Conservation (phyloP, 1,284 basidiomycete genomes). For the Sanghuangporus baumii region DNA sequence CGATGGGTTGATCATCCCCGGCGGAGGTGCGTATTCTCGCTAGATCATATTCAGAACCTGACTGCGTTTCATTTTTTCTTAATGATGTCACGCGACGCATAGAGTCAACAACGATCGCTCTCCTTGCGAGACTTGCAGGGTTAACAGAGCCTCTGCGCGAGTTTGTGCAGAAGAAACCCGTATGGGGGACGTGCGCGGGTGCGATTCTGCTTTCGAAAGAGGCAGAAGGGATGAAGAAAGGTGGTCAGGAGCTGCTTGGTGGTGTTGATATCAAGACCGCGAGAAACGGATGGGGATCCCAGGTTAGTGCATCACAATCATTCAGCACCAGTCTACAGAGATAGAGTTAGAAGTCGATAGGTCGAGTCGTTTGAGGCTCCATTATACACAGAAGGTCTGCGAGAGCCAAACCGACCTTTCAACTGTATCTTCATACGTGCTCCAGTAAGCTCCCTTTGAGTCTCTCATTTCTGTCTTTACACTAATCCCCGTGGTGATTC, state of each 20-base stretch:
- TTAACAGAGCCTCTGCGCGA: conserved; percentile 75
- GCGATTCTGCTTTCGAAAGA: conserved; percentile 83
- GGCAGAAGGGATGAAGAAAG: conserved; percentile 78
- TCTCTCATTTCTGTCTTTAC: conserved; percentile 4
- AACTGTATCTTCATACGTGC: conserved; percentile 94
- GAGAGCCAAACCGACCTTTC: conserved; percentile 61
- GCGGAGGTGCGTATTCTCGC: conserved; percentile 53
- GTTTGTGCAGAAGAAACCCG: conserved; percentile 64
- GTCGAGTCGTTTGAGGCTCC: conserved; percentile 88
- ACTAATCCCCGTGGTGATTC: conserved; percentile 5
- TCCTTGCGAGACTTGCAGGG: conserved; percentile 76
- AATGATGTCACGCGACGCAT: neutral
- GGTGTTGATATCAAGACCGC: conserved; percentile 80
- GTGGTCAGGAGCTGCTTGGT: conserved; percentile 82
- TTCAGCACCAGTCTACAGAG: neutral
- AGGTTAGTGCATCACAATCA: conserved; percentile 40
- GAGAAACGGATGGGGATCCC: conserved; percentile 87
- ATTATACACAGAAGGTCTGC: conserved; percentile 61
- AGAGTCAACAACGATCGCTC: conserved; percentile 93
- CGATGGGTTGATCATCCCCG: conserved; percentile 88
- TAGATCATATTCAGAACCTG: too few relatives aligned
- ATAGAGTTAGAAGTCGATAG: conserved; percentile 31
- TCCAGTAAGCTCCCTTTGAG: conserved; percentile 48
- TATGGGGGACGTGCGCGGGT: conserved; percentile 97
- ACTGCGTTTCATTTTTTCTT: neutral